Percentiles rank a stretch among this genome's conserved stretches.
phyloP scores from a whole-genome alignment of 176 grass and related monocot species.

The Tillandsia leiboldiana region DNA sequence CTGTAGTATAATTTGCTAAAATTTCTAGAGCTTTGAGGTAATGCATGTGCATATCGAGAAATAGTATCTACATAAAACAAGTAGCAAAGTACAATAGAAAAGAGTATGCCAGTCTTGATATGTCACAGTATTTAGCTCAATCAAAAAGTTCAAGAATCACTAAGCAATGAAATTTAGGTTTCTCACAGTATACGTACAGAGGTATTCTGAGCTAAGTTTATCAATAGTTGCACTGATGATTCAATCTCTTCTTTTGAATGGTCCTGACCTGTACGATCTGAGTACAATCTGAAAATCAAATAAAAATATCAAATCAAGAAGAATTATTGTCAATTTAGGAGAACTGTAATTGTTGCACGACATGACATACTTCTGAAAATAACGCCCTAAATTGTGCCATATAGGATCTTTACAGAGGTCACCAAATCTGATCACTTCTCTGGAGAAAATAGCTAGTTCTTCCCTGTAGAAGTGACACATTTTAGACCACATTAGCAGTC shows the following conservation, averaged over 20 bases:
- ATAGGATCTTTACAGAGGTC: conserved; percentile 82
- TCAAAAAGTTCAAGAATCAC: background rate
- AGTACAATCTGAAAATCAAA: conserved; percentile 42
- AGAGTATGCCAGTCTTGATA: background rate
- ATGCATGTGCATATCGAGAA: no score
- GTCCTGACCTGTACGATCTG: conserved; percentile 45
- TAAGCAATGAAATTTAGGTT: background rate
- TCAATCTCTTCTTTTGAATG: conserved; percentile 68
- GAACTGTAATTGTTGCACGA: conserved; percentile 30
- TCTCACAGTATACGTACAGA: conserved; percentile 44
- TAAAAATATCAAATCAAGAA: conserved; percentile 25
- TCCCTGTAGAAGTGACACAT: conserved; percentile 41
- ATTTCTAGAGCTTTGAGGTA: no score
- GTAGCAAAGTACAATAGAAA: background rate
- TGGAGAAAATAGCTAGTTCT: conserved; percentile 67
- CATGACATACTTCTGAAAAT: conserved; percentile 70
- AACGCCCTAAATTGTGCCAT: conserved; percentile 91
- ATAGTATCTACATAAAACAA: background rate
- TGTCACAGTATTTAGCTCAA: background rate
- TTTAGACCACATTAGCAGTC: background rate
- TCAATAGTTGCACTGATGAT: conserved; percentile 48
- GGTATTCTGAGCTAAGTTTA: conserved; percentile 79
- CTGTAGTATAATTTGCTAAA: no score
- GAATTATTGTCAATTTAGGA: conserved; percentile 11
- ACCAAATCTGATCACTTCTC: conserved; percentile 92